Conservation (phyloP, 805 yeast species). For the Lipomyces oligophaga region DNA sequence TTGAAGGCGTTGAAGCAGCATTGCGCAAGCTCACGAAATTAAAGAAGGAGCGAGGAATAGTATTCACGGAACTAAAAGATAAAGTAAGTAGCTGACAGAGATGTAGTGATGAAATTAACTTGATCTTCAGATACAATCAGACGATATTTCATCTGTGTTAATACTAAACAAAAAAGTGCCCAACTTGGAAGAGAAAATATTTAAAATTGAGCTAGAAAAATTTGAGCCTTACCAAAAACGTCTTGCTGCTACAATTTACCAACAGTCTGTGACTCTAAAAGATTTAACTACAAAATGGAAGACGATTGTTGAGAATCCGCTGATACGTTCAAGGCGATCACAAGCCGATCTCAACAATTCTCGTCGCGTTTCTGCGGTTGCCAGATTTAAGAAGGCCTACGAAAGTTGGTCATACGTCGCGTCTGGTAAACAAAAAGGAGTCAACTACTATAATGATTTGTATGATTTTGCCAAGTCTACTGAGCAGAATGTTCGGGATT, state of each 20-base stretch:
- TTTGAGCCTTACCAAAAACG: slow-evolving; percentile 66
- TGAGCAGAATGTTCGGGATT: slow-evolving; percentile 33
- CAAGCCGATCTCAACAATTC: slow-evolving; percentile 37
- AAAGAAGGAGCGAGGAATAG: slow-evolving; percentile 58
- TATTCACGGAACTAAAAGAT: slow-evolving; percentile 61
- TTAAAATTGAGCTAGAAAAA: slow-evolving; percentile 70
- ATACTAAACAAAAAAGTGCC: slow-evolving; percentile 59
- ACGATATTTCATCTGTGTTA: slow-evolving; percentile 76
- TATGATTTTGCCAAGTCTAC: slow-evolving; percentile 38
- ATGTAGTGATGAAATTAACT: neutral
- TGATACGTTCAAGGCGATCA: slow-evolving; percentile 43
- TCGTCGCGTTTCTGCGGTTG: slow-evolving; percentile 40
- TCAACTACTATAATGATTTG: slow-evolving; percentile 57
- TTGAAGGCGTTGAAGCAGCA: slow-evolving; percentile 53
- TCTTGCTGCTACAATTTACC: slow-evolving; percentile 61
- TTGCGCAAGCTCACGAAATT: slow-evolving; percentile 59
- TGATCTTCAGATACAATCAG: slow-evolving; percentile 47
- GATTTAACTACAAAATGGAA: slow-evolving; percentile 47
- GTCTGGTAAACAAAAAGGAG: slow-evolving; percentile 59
- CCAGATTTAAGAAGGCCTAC: slow-evolving; percentile 48
- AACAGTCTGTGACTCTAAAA: slow-evolving; percentile 53
- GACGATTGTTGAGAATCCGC: slow-evolving; percentile 44
- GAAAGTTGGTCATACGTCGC: slow-evolving; percentile 56
- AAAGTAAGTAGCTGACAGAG: slow-evolving; percentile 44
- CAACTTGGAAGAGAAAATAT: slow-evolving; percentile 54